A percentile compares a stretch with the other conserved stretches of the same genome.
These are phyloP conservation scores for Mesembryanthemum crystallinum DNA, from an alignment of 148 eudicot species.

Conservation along the genomic window DNA sequence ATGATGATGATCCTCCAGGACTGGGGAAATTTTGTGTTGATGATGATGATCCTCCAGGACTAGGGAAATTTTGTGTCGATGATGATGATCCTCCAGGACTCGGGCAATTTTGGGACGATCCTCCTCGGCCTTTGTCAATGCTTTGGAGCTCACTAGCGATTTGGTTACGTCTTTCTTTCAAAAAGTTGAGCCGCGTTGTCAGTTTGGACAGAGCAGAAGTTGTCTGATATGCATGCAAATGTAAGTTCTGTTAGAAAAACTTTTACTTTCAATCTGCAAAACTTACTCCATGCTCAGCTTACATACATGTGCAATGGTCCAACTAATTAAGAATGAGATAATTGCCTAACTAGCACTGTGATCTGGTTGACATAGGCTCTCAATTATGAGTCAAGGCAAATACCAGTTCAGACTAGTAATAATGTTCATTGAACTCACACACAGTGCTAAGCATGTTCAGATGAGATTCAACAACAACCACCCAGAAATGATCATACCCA, in stretches of 20 bases:
- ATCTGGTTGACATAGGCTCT: too few relatives aligned
- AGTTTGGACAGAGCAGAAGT: slow-evolving; percentile 77
- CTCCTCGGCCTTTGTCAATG: slow-evolving; percentile 51
- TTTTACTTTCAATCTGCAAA: slow-evolving; percentile 6
- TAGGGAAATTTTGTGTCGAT: slow-evolving; percentile 25
- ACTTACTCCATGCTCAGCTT: background rate
- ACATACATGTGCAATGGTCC: too few relatives aligned
- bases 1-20: slow-evolving; percentile 37
- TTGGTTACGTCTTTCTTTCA: slow-evolving; percentile 75
- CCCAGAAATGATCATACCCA: too few relatives aligned
- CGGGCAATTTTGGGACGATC: slow-evolving; percentile 30
- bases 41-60: slow-evolving; percentile 36
- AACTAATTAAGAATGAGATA: too few relatives aligned
- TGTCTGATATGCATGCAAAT: slow-evolving; percentile 55
- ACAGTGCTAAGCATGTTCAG: background rate
- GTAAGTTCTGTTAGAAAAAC: background rate
- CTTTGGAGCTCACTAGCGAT: slow-evolving; percentile 66
- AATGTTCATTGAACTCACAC: background rate
- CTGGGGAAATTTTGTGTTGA: slow-evolving; percentile 26
- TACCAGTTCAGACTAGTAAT: background rate
- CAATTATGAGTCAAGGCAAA: background rate
- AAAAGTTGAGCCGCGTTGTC: slow-evolving; percentile 79
- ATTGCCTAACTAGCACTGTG: too few relatives aligned
- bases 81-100: slow-evolving; percentile 37
- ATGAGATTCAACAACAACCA: too few relatives aligned